Evolutionary conservation across 768 basidiomycete genomes (phyloP).

Genomic region (Suillus clintonianus): DNA sequence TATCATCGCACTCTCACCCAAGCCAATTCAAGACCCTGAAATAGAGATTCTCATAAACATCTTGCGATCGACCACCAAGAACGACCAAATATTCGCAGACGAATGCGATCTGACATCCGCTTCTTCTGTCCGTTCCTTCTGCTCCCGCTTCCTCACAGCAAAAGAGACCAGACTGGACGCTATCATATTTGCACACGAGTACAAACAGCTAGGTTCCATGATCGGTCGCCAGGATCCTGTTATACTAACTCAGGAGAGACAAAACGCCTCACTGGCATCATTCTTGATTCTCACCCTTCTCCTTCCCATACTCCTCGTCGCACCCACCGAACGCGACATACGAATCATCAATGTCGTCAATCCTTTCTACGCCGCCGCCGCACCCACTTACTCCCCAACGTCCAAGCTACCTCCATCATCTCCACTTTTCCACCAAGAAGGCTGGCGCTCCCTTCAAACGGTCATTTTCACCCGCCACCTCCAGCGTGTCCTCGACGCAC

Average conservation of each 20-base stretch:
- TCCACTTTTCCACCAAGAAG: conserved; percentile 56
- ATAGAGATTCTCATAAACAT: conserved; percentile 65
- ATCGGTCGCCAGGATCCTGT: conserved; percentile 29
- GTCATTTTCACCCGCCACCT: conserved; percentile 73
- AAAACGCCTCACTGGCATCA: conserved; percentile 59
- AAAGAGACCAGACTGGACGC: conserved; percentile 75
- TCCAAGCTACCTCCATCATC: conserved; percentile 28
- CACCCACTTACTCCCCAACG: conserved; percentile 40
- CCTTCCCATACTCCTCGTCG: conserved; percentile 76
- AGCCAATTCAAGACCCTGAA: conserved; percentile 48
- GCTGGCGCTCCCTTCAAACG: conserved; percentile 62
- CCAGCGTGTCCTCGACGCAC: conserved; percentile 81
- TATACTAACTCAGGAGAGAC: conserved; percentile 41
- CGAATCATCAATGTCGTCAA: conserved; percentile 87
- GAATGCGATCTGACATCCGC: conserved; percentile 73
- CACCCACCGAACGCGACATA: conserved; percentile 87
- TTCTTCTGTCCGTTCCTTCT: conserved; percentile 68
- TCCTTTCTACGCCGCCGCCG: conserved; percentile 86
- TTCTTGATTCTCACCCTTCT: conserved; percentile 81
- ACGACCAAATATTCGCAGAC: conserved; percentile 80
- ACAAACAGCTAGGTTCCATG: conserved; percentile 61
- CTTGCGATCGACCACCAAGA: conserved; percentile 66
- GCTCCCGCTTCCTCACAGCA: conserved; percentile 62
- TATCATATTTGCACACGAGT: conserved; percentile 78
- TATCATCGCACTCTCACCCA: conserved; percentile 70